Evolutionary conservation across 2,329 filamentous ascomycete genomes (phyloP).

Genomic region (Plectosphaerella sp.): DNA sequence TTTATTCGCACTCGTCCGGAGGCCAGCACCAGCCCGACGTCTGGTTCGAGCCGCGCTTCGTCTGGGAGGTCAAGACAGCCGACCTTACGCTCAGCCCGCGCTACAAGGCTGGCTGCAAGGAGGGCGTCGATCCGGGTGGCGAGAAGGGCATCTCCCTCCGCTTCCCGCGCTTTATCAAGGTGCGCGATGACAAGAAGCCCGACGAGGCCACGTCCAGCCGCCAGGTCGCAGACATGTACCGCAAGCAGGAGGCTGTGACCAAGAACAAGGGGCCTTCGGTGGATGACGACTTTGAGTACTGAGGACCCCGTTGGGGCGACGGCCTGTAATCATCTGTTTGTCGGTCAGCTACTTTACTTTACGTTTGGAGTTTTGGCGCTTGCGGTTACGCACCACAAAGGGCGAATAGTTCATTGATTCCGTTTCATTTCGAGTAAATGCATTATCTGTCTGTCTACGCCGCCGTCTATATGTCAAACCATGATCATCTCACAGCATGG

Average conservation of each 20-base stretch:
- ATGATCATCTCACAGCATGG: conserved; percentile 9
- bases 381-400: no score
- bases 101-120: conserved; percentile 85
- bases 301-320: conserved; percentile 8
- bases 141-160: conserved; percentile 81
- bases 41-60: conserved; percentile 91
- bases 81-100: conserved; percentile 89
- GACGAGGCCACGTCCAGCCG: conserved; percentile 80
- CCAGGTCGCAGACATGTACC: conserved; percentile 95
- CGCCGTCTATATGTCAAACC: background rate
- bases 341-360: no score
- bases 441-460: no score
- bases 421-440: no score
- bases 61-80: conserved; percentile 98
- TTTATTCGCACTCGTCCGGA: conserved; percentile 80
- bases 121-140: conserved; percentile 67
- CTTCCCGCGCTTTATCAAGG: conserved; percentile 89
- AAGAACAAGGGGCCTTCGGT: conserved; percentile 83
- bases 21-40: conserved; percentile 95
- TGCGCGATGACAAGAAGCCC: conserved; percentile 92
- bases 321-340: no score
- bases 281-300: conserved; percentile 99
- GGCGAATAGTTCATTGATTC: no score
- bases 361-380: no score
- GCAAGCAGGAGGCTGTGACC: conserved; percentile 83